Evolutionary conservation across 306 rosid species (phyloP).

Genomic region (Astragalus membranaceus): DNA sequence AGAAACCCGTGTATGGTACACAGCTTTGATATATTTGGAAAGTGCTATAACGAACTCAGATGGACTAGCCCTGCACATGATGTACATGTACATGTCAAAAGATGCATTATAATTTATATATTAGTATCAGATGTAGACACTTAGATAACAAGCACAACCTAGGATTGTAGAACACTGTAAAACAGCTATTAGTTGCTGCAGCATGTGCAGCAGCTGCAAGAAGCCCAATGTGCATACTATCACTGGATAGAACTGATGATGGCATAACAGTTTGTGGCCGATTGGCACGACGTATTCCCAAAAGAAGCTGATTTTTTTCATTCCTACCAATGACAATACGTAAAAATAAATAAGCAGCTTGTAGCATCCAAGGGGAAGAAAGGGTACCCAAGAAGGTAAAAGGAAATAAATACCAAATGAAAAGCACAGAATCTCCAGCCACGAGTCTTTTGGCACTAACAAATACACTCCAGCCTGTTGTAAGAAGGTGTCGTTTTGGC

Average conservation of each 20-base stretch:
- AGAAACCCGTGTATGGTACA: constrained; percentile 79
- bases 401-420: constrained; percentile 54
- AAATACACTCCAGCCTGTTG: constrained; percentile 91
- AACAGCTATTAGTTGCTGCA: constrained; percentile 79
- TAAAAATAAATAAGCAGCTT: background rate
- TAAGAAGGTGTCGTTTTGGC: constrained; percentile 91
- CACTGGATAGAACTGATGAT: constrained; percentile 78
- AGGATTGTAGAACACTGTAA: constrained; percentile 83
- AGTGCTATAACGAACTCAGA: constrained; percentile 81
- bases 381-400: background rate
- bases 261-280: constrained; percentile 82
- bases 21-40: constrained; percentile 80
- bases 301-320: constrained; percentile 82
- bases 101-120: constrained; percentile 3
- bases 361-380: background rate
- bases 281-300: constrained; percentile 80
- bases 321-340: constrained; percentile 41
- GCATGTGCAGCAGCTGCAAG: constrained; percentile 98
- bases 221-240: constrained; percentile 91
- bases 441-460: constrained; percentile 93
- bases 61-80: constrained; percentile 77
- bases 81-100: constrained; percentile 17
- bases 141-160: constrained; percentile 41
- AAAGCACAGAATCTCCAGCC: constrained; percentile 90
- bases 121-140: background rate